phyloP scores from a whole-genome alignment of 495 filamentous ascomycete species.

The Penicillium macrosclerotiorum region DNA sequence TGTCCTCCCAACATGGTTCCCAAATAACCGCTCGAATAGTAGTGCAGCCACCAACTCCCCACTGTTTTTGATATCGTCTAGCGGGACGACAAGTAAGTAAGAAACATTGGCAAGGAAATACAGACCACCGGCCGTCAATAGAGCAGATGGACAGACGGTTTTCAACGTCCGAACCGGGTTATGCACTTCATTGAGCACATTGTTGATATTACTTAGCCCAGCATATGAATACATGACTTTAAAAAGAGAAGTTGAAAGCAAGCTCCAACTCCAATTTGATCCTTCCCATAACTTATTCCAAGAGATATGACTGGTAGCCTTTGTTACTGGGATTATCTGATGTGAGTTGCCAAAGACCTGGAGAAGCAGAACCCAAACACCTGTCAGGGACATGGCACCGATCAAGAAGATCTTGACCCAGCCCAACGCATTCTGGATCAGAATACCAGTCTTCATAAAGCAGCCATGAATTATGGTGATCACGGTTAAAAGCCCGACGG shows the following conservation, averaged over 20 bases:
- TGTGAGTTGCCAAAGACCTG: slow-evolving; percentile 21
- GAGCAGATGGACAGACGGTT: slow-evolving; percentile 59
- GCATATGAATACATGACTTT: slow-evolving; percentile 74
- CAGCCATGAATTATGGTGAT: slow-evolving; percentile 41
- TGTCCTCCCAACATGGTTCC: slow-evolving; percentile 51
- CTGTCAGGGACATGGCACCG: slow-evolving; percentile 42
- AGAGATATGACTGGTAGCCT: slow-evolving; percentile 2
- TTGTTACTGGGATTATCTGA: slow-evolving; percentile 2
- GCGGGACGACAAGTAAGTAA: slow-evolving; percentile 65
- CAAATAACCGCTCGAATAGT: slow-evolving; percentile 68
- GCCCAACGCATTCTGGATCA: slow-evolving; percentile 45
- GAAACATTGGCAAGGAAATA: slow-evolving; percentile 71
- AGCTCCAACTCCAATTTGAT: slow-evolving; percentile 47
- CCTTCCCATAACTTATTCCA: slow-evolving; percentile 42
- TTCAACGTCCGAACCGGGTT: slow-evolving; percentile 65
- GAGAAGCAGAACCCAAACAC: slow-evolving; percentile 41
- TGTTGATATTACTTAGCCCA: slow-evolving; percentile 66
- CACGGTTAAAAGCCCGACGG: slow-evolving; percentile 32
- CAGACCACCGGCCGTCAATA: slow-evolving; percentile 58
- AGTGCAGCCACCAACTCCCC: slow-evolving; percentile 67
- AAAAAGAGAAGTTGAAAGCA: slow-evolving; percentile 64
- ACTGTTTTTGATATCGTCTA: slow-evolving; percentile 65
- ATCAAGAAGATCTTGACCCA: slow-evolving; percentile 50
- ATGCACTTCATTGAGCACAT: slow-evolving; percentile 74
- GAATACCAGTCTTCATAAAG: slow-evolving; percentile 37